Evolutionary conservation across 2,329 filamentous ascomycete genomes (phyloP).

Genomic region (Sporothrix inflata): DNA sequence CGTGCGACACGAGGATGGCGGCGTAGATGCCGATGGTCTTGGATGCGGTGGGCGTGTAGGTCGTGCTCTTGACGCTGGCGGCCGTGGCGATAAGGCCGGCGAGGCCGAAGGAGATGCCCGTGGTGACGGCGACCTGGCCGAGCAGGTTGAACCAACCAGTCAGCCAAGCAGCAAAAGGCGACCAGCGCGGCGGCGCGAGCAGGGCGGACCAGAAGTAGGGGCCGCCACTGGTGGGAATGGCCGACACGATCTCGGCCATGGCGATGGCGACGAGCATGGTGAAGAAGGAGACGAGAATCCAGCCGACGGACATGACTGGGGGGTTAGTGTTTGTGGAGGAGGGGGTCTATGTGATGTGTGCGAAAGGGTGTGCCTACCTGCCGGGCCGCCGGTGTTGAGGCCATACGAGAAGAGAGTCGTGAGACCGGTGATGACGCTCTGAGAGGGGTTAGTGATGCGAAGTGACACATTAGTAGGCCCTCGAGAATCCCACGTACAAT

Average conservation of each 20-base stretch:
- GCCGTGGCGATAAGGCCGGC: slow-evolving; percentile 46
- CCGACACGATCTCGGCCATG: slow-evolving; percentile 64
- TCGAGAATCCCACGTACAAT: slow-evolving; percentile 48
- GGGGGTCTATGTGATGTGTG: background rate
- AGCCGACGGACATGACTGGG: slow-evolving; percentile 58
- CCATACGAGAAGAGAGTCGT: slow-evolving; percentile 63
- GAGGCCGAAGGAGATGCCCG: slow-evolving; percentile 48
- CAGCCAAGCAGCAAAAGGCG: slow-evolving; percentile 46
- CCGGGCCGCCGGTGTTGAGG: slow-evolving; percentile 57
- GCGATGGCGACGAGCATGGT: slow-evolving; percentile 57
- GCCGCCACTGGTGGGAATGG: slow-evolving; percentile 61
- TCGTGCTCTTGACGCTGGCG: slow-evolving; percentile 43
- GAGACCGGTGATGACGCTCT: slow-evolving; percentile 63
- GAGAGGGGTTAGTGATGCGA: background rate
- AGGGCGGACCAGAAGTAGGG: slow-evolving; percentile 65
- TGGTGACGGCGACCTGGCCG: slow-evolving; percentile 49
- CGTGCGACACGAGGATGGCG: slow-evolving; percentile 58
- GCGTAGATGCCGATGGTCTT: slow-evolving; percentile 63
- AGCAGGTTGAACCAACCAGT: slow-evolving; percentile 50
- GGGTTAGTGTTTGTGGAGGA: slow-evolving; percentile 24
- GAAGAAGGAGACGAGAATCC: slow-evolving; percentile 59
- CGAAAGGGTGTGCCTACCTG: slow-evolving; percentile 20
- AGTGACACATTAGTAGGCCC: background rate
- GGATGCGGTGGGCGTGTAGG: slow-evolving; percentile 47
- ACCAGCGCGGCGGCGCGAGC: slow-evolving; percentile 52